Conservation (phyloP, 2,329 filamentous ascomycete species). For the Neoscytalidium dimidiatum region DNA sequence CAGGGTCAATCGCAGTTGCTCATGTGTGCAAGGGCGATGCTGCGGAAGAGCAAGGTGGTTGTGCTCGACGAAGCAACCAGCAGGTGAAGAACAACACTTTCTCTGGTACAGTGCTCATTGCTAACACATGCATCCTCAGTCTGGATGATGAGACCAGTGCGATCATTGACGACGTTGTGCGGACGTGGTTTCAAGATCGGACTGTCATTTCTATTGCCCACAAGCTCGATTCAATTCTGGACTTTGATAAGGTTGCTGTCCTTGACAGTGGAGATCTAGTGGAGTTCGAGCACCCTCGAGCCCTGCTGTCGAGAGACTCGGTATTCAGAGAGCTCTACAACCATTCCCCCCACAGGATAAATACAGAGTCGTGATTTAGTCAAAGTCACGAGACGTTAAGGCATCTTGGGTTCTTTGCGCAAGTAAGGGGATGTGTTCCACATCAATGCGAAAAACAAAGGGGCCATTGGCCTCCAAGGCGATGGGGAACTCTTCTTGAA, state of each 20-base stretch:
- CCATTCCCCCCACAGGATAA: neutral
- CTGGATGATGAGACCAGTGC: constrained; percentile 61
- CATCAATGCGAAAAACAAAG: neutral
- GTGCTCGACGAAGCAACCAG: constrained; percentile 38
- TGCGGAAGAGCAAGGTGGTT: constrained; percentile 38
- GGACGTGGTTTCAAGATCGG: constrained; percentile 54
- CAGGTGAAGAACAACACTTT: constrained; percentile 28
- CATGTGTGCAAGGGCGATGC: constrained; percentile 60
- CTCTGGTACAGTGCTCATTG: neutral
- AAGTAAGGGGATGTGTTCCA: neutral
- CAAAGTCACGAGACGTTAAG: neutral
- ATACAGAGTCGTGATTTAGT: neutral
- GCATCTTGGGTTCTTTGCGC: neutral
- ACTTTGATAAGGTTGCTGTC: constrained; percentile 55
- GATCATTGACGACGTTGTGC: constrained; percentile 58
- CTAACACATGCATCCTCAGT: constrained; percentile 33
- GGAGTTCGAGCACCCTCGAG: constrained; percentile 42
- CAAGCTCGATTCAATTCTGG: constrained; percentile 57
- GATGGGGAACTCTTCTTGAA: neutral
- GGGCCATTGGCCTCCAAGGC: neutral
- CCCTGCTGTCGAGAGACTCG: constrained; percentile 24
- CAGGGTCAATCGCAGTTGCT: constrained; percentile 65
- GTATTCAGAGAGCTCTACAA: neutral
- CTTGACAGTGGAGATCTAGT: constrained; percentile 52
- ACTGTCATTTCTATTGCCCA: constrained; percentile 63